Evolutionary conservation across 306 rosid species (phyloP).

Genomic region (Acmispon strigosus): DNA sequence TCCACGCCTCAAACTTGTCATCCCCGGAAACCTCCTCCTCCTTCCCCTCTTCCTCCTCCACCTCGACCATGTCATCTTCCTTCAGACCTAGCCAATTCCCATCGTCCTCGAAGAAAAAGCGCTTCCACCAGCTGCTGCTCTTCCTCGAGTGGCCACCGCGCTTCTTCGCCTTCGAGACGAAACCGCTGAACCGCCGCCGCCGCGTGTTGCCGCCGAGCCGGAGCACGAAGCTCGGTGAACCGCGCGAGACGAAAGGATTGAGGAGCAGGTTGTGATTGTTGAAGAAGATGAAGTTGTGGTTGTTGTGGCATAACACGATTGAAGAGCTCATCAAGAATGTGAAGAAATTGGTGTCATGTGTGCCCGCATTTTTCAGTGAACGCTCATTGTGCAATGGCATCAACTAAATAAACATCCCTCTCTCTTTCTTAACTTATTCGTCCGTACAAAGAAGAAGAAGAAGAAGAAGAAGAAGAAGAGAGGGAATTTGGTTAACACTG

Average conservation of each 20-base stretch:
- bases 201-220: constrained; percentile 24
- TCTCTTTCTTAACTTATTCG: too few relatives aligned
- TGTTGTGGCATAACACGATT: constrained; percentile 32
- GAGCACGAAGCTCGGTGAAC: constrained; percentile 23
- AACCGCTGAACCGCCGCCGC: constrained; percentile 24
- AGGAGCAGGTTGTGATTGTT: constrained; percentile 25
- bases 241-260: constrained; percentile 23
- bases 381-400: too few relatives aligned
- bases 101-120: constrained; percentile 63
- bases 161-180: constrained; percentile 50
- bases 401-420: too few relatives aligned
- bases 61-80: constrained; percentile 61
- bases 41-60: constrained; percentile 20
- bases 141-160: constrained; percentile 37
- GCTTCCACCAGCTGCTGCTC: constrained; percentile 73
- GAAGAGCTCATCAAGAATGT: constrained; percentile 60
- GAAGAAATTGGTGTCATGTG: neutral
- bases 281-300: constrained; percentile 24
- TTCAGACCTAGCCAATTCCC: constrained; percentile 81
- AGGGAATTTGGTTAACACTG: neutral
- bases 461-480: neutral
- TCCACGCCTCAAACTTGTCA: constrained; percentile 87
- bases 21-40: constrained; percentile 31
- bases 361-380: constrained; percentile 52
- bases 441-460: neutral